phyloP scores from a whole-genome alignment of 2,329 filamentous ascomycete species.

The Fusarium tupiense region DNA sequence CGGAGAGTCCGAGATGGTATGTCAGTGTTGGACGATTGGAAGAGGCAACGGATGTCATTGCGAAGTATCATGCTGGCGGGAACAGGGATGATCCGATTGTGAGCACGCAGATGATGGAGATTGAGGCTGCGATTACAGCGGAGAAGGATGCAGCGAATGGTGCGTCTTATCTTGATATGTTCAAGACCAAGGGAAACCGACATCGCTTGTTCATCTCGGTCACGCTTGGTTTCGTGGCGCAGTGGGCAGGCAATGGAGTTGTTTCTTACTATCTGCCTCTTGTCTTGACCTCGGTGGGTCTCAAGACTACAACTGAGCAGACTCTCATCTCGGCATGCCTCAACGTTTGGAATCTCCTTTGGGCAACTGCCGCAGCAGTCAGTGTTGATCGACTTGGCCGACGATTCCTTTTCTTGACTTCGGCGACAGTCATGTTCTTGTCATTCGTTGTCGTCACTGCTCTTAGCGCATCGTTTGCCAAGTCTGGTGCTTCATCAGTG shows the following conservation, averaged over 20 bases:
- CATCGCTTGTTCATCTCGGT: not conserved
- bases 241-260: constrained; percentile 11
- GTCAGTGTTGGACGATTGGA: not conserved
- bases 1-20: constrained; percentile 7
- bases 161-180: constrained; percentile 2
- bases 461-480: not conserved
- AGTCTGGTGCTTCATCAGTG: not conserved
- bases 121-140: not conserved
- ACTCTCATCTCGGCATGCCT: not conserved
- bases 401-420: not conserved
- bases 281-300: not conserved
- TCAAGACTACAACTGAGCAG: not conserved
- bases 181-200: constrained; percentile 2
- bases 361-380: constrained; percentile 1
- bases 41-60: not conserved
- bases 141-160: not conserved
- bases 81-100: not conserved
- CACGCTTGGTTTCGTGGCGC: not conserved
- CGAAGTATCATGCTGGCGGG: not conserved
- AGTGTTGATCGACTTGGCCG: not conserved
- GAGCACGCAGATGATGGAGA: not conserved
- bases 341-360: not conserved
- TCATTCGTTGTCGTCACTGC: constrained; percentile 5
- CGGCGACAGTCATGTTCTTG: not conserved
- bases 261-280: constrained; percentile 10